Evolutionary conservation across 148 eudicot species (phyloP).

Genomic region (Selenicereus undatus): DNA sequence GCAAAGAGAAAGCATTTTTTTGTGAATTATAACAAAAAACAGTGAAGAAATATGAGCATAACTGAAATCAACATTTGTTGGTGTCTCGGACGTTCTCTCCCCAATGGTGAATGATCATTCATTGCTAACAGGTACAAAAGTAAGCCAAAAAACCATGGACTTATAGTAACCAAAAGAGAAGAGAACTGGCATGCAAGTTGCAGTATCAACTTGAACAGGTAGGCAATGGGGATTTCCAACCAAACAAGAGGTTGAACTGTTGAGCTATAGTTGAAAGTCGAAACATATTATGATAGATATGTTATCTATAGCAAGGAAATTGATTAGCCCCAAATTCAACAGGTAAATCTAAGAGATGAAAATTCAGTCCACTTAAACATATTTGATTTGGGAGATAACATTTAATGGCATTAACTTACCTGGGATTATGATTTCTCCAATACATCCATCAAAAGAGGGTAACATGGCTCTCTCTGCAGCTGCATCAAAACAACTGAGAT

Average conservation of each 20-base stretch:
- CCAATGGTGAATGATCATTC: background rate
- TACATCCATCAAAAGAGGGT: constrained; percentile 54
- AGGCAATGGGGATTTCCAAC: background rate
- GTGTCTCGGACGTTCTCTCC: background rate
- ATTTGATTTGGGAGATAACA: background rate
- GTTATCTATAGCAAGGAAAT: too few relatives aligned
- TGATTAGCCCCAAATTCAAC: too few relatives aligned
- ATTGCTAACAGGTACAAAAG: too few relatives aligned
- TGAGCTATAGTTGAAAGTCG: too few relatives aligned
- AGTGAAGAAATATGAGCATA: background rate
- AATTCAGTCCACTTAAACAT: too few relatives aligned
- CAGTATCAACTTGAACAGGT: background rate
- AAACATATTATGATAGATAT: too few relatives aligned
- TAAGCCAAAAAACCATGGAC: too few relatives aligned
- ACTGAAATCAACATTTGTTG: background rate
- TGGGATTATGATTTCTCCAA: constrained; percentile 58
- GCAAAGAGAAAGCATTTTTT: background rate
- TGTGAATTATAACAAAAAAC: background rate
- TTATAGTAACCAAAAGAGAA: too few relatives aligned
- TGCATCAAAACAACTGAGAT: constrained; percentile 79
- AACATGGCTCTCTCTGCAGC: constrained; percentile 79
- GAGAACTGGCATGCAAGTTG: too few relatives aligned
- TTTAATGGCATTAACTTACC: constrained; percentile 36
- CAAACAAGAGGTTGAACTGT: too few relatives aligned
- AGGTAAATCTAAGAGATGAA: too few relatives aligned